Conservation (phyloP, 352 stramenopile species). For the Pythium grandisporangium region DNA sequence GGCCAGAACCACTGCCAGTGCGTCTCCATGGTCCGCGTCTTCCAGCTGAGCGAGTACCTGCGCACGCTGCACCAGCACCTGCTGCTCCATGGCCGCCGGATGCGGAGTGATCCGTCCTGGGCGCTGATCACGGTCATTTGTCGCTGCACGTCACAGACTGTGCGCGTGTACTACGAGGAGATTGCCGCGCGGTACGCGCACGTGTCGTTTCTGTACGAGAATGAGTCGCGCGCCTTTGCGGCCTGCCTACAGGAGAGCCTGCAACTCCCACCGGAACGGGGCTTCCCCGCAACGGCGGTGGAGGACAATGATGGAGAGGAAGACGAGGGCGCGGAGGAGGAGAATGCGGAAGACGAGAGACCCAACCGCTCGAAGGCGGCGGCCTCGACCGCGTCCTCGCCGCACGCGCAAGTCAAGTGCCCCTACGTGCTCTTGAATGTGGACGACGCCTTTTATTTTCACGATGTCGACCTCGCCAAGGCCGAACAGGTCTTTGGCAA, state of each 20-base stretch:
- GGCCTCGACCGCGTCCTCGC: not conserved
- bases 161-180: slow-evolving; percentile 19
- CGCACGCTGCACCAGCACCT: slow-evolving; percentile 27
- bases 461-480: slow-evolving; percentile 29
- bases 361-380: not conserved
- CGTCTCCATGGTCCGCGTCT: slow-evolving; percentile 60
- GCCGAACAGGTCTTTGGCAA: slow-evolving; percentile 12
- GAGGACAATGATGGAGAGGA: too few relatives aligned
- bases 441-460: slow-evolving; percentile 54
- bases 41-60: slow-evolving; percentile 50
- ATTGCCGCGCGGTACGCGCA: slow-evolving; percentile 18
- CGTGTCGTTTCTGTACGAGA: slow-evolving; percentile 30
- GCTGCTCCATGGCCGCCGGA: slow-evolving; percentile 10
- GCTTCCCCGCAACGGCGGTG: too few relatives aligned
- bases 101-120: slow-evolving; percentile 14
- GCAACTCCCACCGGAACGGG: too few relatives aligned
- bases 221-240: slow-evolving; percentile 15
- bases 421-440: slow-evolving; percentile 38
- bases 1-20: too few relatives aligned
- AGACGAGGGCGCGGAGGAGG: not conserved
- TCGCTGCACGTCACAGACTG: slow-evolving; percentile 21
- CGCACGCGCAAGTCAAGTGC: too few relatives aligned
- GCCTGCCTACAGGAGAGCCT: slow-evolving; percentile 16
- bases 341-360: not conserved
- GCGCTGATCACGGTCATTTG: slow-evolving; percentile 23